Base-by-base conservation (phyloP, 352 stramenopile genomes). In the Pythium myriotylum region DNA sequence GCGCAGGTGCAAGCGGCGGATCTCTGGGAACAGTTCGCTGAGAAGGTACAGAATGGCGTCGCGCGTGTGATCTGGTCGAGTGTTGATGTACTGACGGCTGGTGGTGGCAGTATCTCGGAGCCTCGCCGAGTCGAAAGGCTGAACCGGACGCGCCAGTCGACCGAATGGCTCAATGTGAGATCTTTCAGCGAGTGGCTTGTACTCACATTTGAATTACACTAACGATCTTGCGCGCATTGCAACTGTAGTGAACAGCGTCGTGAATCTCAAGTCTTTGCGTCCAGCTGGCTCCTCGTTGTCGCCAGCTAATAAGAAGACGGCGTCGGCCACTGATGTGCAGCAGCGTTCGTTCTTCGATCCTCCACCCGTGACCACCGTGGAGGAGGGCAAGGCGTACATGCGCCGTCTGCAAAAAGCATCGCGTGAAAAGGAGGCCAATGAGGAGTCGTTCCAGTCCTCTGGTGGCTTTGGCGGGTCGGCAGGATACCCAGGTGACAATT, bases 281-380 rank as follows among this genome's bases (percentile, higher is more conserved):
- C 33, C 32, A 10, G 9, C 50, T 4, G 47, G n/a, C 20, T 43
- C 61, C 27, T 69, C 69, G 10, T 68, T 83, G n/a, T 77, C 84
- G 29, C 76, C 73, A 3, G 47, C 55, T 14, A 72, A 79, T 45
- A 86, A 83, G 51, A 57, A 67, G n/a, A 49, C 70, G 51, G 56
- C 54, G 26, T 40, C 60, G 5, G 33, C 52, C 2, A 42, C 8
- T 17, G 23, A 41, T 43, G 57, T 67, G 12, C 27, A 62, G 50
- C 37, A 39, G 1, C 78, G 79, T n/a, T 91, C 81, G 52, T 93
- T 93, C 70, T 93, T 93, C 22, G 84, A 93, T 33, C 59, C 67
- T 22, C 64, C 78, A 55, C 64, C 79, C 0, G 77, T 90, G 50
- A 82, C 75, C 52, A 90, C 81, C 0, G 76, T 90, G 26, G 84